phyloP scores from a whole-genome alignment of 768 basidiomycete genomes.

The Termitomyces sp. region DNA sequence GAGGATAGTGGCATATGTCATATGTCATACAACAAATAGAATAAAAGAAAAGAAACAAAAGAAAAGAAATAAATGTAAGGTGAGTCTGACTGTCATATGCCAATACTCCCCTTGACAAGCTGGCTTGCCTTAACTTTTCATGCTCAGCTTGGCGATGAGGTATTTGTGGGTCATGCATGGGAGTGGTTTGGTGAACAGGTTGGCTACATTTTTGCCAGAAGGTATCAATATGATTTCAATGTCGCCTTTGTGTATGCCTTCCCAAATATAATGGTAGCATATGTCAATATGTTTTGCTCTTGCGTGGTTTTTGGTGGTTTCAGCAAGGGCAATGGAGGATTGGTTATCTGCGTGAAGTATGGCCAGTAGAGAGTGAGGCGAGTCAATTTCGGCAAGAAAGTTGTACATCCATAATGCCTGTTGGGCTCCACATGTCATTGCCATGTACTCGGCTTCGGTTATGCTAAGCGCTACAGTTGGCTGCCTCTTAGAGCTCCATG shows the following conservation, averaged over 20 bases:
- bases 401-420: no score
- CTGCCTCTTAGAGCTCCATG: background rate
- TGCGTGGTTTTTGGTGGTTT: background rate
- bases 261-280: background rate
- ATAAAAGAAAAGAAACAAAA: no score
- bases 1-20: no score
- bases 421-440: no score
- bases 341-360: background rate
- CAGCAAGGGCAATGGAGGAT: background rate
- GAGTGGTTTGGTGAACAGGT: background rate
- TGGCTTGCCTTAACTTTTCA: background rate
- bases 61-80: no score
- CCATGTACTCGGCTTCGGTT: no score
- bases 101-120: background rate
- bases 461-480: background rate
- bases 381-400: background rate
- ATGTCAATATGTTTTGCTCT: background rate
- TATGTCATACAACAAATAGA: no score
- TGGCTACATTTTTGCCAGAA: background rate
- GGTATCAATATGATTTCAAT: background rate
- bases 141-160: background rate
- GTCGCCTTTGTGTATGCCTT: background rate
- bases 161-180: background rate
- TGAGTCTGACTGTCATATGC: no score
- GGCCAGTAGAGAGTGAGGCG: background rate